A percentile compares a stretch with the other conserved stretches of the same genome.
These are phyloP conservation scores for Sporopachydermia lactativora DNA, from an alignment of 805 yeast genomes.

Conservation along the genomic window DNA sequence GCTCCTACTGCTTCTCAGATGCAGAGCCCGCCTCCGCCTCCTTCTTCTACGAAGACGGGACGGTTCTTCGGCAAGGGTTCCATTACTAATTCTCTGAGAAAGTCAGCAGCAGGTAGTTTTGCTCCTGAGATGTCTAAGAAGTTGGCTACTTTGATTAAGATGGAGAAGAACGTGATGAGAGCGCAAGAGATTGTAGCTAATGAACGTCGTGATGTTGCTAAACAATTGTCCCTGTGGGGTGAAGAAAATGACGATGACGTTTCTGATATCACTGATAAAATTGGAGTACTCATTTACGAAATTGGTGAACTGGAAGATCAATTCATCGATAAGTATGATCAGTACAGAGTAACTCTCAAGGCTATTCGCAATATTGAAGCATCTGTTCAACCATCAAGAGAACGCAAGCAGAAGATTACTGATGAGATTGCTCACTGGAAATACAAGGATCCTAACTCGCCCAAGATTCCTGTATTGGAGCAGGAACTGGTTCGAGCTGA, in stretches of 20 bases:
- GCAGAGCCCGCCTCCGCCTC: constrained; percentile 37
- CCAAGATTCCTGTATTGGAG: constrained; percentile 64
- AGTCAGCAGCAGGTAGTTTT: constrained; percentile 60
- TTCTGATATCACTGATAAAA: constrained; percentile 73
- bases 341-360: constrained; percentile 71
- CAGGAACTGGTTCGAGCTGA: constrained; percentile 87
- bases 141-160: constrained; percentile 58
- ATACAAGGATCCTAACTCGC: constrained; percentile 77
- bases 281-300: constrained; percentile 73
- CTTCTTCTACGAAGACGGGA: not conserved
- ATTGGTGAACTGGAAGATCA: constrained; percentile 80
- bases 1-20: constrained; percentile 77
- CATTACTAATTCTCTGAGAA: constrained; percentile 31
- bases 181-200: constrained; percentile 63
- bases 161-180: constrained; percentile 72
- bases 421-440: constrained; percentile 75
- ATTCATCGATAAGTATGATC: constrained; percentile 76
- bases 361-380: constrained; percentile 75
- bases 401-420: constrained; percentile 72
- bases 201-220: constrained; percentile 73
- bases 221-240: constrained; percentile 78
- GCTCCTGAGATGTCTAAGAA: constrained; percentile 74
- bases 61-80: not conserved
- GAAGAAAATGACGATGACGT: constrained; percentile 78
- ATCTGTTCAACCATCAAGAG: constrained; percentile 80